Conservation (phyloP, 495 filamentous ascomycete genomes). For the Poronia punctata region DNA sequence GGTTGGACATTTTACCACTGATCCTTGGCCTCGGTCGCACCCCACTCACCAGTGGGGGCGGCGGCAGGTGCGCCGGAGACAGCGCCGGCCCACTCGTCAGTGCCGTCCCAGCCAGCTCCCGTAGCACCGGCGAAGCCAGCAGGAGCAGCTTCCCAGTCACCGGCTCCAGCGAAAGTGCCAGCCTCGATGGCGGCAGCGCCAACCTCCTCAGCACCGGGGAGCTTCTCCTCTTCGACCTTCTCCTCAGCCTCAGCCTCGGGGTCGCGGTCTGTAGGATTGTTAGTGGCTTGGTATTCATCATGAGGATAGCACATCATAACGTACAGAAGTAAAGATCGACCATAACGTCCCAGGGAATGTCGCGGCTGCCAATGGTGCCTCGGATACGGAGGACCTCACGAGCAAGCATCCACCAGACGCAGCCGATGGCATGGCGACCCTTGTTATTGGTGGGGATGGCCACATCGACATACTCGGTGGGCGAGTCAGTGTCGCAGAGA, state of each 20-base stretch:
- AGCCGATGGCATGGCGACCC: conserved; percentile 95
- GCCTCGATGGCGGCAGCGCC: conserved; percentile 69
- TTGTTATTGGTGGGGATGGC: conserved; percentile 99
- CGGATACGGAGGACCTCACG: conserved; percentile 98
- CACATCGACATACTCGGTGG: conserved; percentile 98
- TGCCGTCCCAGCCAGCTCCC: conserved; percentile 70
- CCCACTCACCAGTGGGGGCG: conserved; percentile 56
- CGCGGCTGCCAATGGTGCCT: conserved; percentile 87
- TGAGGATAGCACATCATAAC: conserved; percentile 15
- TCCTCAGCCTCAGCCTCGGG: conserved; percentile 98
- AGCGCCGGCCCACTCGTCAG: conserved; percentile 39
- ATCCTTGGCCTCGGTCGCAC: conserved; percentile 52
- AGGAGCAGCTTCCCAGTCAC: conserved; percentile 67
- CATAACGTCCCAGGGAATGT: conserved; percentile 97
- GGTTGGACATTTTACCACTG: conserved; percentile 75
- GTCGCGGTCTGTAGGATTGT: conserved; percentile 64
- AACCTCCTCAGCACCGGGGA: conserved; percentile 76
- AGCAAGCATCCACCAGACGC: conserved; percentile 98
- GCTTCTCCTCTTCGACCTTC: conserved; percentile 62
- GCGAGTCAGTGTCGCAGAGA: conserved; percentile 98
- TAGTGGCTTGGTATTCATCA: too few species aligned
- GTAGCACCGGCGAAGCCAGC: conserved; percentile 58
- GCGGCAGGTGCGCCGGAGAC: conserved; percentile 37
- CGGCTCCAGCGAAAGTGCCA: conserved; percentile 55
- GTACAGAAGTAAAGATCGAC: conserved; percentile 97